phyloP scores from a whole-genome alignment of 805 yeast species.

The Candida namnaoensis region DNA sequence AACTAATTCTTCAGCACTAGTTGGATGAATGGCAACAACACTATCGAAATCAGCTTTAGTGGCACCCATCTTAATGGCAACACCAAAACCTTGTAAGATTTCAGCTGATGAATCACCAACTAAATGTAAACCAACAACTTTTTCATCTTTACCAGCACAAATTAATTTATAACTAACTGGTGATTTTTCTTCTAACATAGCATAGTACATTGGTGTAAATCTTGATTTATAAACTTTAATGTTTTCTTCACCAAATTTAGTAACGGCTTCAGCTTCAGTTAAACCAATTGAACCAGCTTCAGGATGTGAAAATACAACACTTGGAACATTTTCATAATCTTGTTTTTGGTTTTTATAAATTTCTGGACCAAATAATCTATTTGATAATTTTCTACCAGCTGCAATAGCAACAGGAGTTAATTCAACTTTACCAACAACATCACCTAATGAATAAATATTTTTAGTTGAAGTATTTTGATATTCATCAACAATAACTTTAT shows the following conservation, averaged over 20 bases:
- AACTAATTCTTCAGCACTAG: slow-evolving; percentile 95
- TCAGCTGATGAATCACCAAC: slow-evolving; percentile 90
- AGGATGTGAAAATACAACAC: slow-evolving; percentile 97
- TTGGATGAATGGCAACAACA: slow-evolving; percentile 98
- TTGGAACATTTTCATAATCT: slow-evolving; percentile 82
- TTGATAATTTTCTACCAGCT: slow-evolving; percentile 89
- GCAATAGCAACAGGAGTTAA: slow-evolving; percentile 98
- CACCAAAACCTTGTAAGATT: slow-evolving; percentile 97
- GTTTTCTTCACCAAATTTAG: slow-evolving; percentile 70
- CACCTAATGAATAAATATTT: slow-evolving; percentile 82
- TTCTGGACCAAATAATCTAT: slow-evolving; percentile 83
- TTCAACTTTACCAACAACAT: slow-evolving; percentile 87
- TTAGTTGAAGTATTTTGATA: slow-evolving; percentile 73
- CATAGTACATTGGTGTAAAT: slow-evolving; percentile 90
- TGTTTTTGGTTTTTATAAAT: slow-evolving; percentile 65
- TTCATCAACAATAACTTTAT: slow-evolving; percentile 74
- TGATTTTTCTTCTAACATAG: slow-evolving; percentile 69
- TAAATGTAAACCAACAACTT: slow-evolving; percentile 90
- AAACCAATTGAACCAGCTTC: slow-evolving; percentile 94
- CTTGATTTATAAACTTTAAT: slow-evolving; percentile 75
- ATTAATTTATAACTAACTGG: slow-evolving; percentile 85
- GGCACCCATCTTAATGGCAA: slow-evolving; percentile 98
- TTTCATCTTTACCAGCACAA: slow-evolving; percentile 73
- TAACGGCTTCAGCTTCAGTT: slow-evolving; percentile 68
- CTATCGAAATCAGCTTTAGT: slow-evolving; percentile 92